These are phyloP conservation scores for Bothriochloa decipiens DNA, from an alignment of 176 grass and related monocot species.

Conservation along the genomic window DNA sequence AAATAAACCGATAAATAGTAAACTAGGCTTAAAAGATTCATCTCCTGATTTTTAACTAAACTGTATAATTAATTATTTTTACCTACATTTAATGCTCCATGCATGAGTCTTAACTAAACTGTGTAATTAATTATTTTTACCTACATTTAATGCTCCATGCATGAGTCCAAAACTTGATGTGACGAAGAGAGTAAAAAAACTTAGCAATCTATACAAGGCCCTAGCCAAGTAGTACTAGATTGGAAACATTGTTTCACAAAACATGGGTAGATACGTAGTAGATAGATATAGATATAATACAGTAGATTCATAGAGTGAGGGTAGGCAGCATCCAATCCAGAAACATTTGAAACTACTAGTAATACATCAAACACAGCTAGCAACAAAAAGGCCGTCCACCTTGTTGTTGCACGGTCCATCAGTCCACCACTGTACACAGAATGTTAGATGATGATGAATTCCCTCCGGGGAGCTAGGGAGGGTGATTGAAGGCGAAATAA, in stretches of 20 bases:
- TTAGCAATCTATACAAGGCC: too few relatives aligned
- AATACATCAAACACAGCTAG: constrained; percentile 38
- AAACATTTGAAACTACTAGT: constrained; percentile 14
- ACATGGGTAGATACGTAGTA: not conserved
- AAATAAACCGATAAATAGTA: too few relatives aligned
- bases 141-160: too few relatives aligned
- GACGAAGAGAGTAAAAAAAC: too few relatives aligned
- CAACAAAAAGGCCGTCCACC: constrained; percentile 35
- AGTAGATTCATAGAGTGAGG: not conserved
- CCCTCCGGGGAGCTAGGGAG: not conserved
- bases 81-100: too few relatives aligned
- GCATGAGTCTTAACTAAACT: too few relatives aligned
- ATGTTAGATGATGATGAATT: constrained; percentile 28
- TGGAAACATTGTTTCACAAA: constrained; percentile 54
- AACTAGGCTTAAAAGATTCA: too few relatives aligned
- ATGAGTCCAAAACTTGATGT: too few relatives aligned
- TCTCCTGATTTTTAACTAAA: too few relatives aligned
- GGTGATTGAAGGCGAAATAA: constrained; percentile 47
- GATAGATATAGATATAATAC: not conserved
- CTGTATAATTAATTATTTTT: too few relatives aligned
- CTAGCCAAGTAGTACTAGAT: constrained; percentile 39
- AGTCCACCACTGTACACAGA: constrained; percentile 52
- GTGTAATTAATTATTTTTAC: too few relatives aligned
- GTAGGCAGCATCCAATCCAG: constrained; percentile 26
- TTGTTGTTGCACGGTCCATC: constrained; percentile 28